phyloP scores from a whole-genome alignment of 2,329 filamentous ascomycete genomes.

The Calonectria multiphialidica region DNA sequence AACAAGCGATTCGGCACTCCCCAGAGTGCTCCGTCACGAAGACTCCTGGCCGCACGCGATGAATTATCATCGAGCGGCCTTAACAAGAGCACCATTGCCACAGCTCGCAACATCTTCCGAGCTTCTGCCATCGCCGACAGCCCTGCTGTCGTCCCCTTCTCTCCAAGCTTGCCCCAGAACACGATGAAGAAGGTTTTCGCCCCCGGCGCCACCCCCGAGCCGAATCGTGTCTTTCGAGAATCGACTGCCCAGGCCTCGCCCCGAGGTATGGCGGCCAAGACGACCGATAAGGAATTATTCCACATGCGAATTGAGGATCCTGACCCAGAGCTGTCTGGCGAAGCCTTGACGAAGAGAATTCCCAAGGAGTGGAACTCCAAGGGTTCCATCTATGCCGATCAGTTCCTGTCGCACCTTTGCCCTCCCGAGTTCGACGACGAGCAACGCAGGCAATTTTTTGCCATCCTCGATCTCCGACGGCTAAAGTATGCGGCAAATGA shows the following conservation, averaged over 20 bases:
- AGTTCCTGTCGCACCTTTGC: slow-evolving; percentile 69
- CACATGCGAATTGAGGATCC: slow-evolving; percentile 70
- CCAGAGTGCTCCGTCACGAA: slow-evolving; percentile 52
- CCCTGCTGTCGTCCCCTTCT: slow-evolving; percentile 53
- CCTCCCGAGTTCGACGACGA: slow-evolving; percentile 69
- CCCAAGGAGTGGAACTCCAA: slow-evolving; percentile 64
- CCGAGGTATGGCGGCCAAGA: slow-evolving; percentile 63
- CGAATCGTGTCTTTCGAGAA: slow-evolving; percentile 57
- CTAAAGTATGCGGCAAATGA: slow-evolving; percentile 73
- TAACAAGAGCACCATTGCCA: slow-evolving; percentile 50
- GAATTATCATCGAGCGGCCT: slow-evolving; percentile 51
- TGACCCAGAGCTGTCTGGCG: slow-evolving; percentile 67
- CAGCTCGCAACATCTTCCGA: slow-evolving; percentile 57
- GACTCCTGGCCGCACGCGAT: slow-evolving; percentile 50
- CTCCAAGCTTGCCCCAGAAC: slow-evolving; percentile 58
- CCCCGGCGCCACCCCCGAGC: slow-evolving; percentile 57
- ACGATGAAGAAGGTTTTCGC: slow-evolving; percentile 63
- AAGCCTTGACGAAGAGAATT: slow-evolving; percentile 65
- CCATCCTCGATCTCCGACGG: slow-evolving; percentile 71
- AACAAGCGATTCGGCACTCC: slow-evolving; percentile 54
- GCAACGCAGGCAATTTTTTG: slow-evolving; percentile 72
- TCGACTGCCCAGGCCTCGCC: slow-evolving; percentile 60
- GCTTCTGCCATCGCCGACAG: slow-evolving; percentile 52
- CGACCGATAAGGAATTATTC: slow-evolving; percentile 65
- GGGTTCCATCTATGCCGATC: slow-evolving; percentile 70